Base-by-base conservation (phyloP, 345 rosid genomes). In the Pugionium cornutum region DNA sequence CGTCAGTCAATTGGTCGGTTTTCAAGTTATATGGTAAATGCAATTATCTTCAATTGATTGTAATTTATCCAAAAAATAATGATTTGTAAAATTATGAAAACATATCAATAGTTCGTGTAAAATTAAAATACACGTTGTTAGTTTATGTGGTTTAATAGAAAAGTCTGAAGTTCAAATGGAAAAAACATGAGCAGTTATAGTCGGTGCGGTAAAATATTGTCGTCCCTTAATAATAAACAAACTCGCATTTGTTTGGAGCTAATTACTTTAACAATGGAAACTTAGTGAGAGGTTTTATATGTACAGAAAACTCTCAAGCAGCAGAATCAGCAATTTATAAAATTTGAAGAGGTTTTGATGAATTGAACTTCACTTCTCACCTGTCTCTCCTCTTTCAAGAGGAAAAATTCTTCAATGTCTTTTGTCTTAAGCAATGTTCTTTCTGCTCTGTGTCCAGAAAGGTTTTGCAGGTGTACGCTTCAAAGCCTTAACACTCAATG, bases 401-500 rank as follows among this genome's bases (percentile, higher is more conserved):
- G 29, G 9, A 49, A 39, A 39, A 10, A 41, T 42, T 60, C 56
- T 44, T 66, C 70, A 66, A n/a, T 29, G 34, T 2, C 6, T 56
- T 55, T 53, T 27, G 45, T 26, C 61, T 81, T 71, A 87, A 0
- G 83, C 84, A 47, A 58, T 80, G 82, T 57, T 59, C 74, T 63
- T 84, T 56, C 62, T 79, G 61, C 86, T 85, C 30, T 62, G 72
- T n/a, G 83, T 84, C 89, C 91, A 86, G 62, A 80, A 75, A 9
- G 91, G 91, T 4, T 66, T 83, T 1, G 99, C 96, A 1, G 87
- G 90, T 34, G 82, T 86, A 40, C 96, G 88, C 82, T 67, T 83
- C 45, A 84, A 39, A 18, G 96, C 96, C 83, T 85, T 84, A 39
- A 92, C 84, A 27, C 77, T 81, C 37, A 92, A 29, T 0, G 97